Base-by-base conservation (phyloP, 257 asterid species). In the Solanum phureja region DNA sequence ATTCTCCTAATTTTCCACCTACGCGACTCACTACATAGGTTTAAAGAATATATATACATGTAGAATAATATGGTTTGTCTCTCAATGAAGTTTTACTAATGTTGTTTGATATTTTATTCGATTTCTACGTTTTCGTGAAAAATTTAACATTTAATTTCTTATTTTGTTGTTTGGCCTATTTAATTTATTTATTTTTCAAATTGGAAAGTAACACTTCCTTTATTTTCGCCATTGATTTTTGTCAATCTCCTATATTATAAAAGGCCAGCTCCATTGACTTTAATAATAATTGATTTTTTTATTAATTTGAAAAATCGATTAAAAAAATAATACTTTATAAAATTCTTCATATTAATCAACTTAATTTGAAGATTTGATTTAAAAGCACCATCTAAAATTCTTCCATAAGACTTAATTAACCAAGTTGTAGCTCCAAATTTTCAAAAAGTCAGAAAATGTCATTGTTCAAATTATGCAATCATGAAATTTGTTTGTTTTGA, bases 51-150 rank as follows among this genome's bases (percentile, higher is more conserved):
- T 13, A 46, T 46, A 13, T 31, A 31, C 19, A 46, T 46, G 19
- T 11, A 11, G 8, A 69, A 69, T 68, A 29, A 14, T 64, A 24
- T 64, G 34, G 6, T 24, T 24, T 4, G 6, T 64, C 11, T 68
- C 11, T 56, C 18, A 4, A 12, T 29, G 4, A 68, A 68, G 3
- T 12, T 0, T 27, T 29, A 68, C 3, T 64, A 24, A 4, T 13
- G 10, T 12, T 6, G 19, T 13, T 29, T 66, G 12, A 24, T 66
- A 0, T 27, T 24, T 68, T 29, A 2, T 13, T 33, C 0, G 0
- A 68, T 29, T 18, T 29, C 37, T 68, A 0, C 21, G 23, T 3
- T 56, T 7, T 56, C 0, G 10, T 56, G 10, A 56, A 56, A 31
- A 71, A 8, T 7, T 68, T 68, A 66, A 27, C 21, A 21, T 76